Conservation (phyloP, 257 asterid genomes). For the Lithospermum erythrorhizon region DNA sequence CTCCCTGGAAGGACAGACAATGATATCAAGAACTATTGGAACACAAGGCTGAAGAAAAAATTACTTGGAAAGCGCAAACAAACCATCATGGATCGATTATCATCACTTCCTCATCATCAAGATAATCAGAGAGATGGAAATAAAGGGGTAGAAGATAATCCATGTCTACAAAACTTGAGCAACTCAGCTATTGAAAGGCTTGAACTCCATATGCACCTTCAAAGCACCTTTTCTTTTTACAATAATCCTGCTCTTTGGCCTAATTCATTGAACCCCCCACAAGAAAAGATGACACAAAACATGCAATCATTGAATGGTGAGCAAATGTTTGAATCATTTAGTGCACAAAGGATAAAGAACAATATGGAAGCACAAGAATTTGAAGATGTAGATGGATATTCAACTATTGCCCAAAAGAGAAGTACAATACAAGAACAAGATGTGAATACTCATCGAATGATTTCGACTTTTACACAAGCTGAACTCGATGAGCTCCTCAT, state of each 20-base stretch:
- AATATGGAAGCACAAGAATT: neutral
- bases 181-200: conserved; percentile 86
- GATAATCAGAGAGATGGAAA: conserved; percentile 20
- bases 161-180: conserved; percentile 43
- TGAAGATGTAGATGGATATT: too few species aligned
- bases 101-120: conserved; percentile 14
- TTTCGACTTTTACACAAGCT: neutral
- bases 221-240: conserved; percentile 47
- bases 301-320: conserved; percentile 23
- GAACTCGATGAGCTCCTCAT: conserved; percentile 47
- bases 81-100: conserved; percentile 25
- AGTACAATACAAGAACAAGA: neutral
- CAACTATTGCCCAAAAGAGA: neutral
- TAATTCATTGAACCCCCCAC: conserved; percentile 32
- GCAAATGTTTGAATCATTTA: conserved; percentile 13
- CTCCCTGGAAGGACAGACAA: conserved; percentile 93
- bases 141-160: conserved; percentile 21
- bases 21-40: conserved; percentile 94
- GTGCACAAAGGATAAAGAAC: neutral
- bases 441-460: neutral
- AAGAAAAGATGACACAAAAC: conserved; percentile 45
- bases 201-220: conserved; percentile 83
- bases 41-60: conserved; percentile 75
- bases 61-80: conserved; percentile 68
- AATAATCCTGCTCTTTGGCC: conserved; percentile 59